Evolutionary conservation across 2,329 filamentous ascomycete species (phyloP).

Genomic region (Colletotrichum endophyticum): DNA sequence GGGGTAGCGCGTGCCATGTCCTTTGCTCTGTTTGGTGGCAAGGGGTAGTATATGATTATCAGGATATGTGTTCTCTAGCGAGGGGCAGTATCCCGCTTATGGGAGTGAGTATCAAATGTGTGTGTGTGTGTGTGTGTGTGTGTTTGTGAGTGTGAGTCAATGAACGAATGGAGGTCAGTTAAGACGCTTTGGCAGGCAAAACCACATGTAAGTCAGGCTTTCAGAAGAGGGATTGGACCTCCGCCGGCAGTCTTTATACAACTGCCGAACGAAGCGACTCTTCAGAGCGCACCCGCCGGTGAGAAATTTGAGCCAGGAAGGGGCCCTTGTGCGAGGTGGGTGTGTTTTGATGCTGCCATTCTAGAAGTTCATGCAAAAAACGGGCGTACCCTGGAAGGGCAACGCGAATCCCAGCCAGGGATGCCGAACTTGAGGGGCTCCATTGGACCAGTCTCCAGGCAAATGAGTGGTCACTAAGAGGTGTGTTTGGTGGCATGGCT

Average conservation of each 20-base stretch:
- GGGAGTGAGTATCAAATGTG: not conserved
- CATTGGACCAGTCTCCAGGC: not conserved
- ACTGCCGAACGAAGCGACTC: not conserved
- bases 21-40: not conserved
- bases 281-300: not conserved
- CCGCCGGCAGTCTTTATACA: conserved; percentile 3
- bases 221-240: not conserved
- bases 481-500: not conserved
- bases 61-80: not conserved
- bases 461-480: not conserved
- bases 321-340: not conserved
- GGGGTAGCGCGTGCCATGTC: conserved; percentile 20
- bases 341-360: conserved; percentile 21
- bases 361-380: conserved; percentile 24
- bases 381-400: conserved; percentile 9
- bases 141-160: not conserved
- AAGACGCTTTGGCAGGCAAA: conserved; percentile 7
- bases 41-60: not conserved
- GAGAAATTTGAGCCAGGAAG: conserved; percentile 11
- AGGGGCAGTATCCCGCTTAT: not conserved
- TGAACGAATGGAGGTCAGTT: conserved; percentile 8
- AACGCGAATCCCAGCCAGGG: conserved; percentile 8
- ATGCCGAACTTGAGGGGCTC: not conserved
- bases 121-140: not conserved
- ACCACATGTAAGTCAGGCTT: not conserved